These are phyloP conservation scores for Magnusiomyces sp. DNA, from an alignment of 1,139 yeast genomes.

Conservation along the genomic window DNA sequence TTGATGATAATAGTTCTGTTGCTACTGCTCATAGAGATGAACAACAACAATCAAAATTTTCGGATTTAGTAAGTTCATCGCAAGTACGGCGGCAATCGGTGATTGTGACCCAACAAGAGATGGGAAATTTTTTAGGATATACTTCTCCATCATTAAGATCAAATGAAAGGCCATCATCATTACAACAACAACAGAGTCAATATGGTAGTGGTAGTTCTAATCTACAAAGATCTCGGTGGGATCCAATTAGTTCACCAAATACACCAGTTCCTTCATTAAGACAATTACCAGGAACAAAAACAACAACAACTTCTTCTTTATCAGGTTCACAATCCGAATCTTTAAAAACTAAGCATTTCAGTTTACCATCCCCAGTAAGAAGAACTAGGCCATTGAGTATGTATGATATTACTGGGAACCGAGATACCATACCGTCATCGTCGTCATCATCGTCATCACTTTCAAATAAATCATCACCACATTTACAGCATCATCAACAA, in stretches of 20 bases:
- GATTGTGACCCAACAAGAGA: not conserved
- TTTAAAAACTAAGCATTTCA: not conserved
- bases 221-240: not conserved
- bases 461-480: too few relatives aligned
- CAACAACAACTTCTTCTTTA: not conserved
- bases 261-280: not conserved
- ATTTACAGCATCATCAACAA: too few relatives aligned
- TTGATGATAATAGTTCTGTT: not conserved
- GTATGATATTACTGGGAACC: not conserved
- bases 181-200: too few relatives aligned
- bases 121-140: not conserved
- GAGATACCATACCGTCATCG: too few relatives aligned
- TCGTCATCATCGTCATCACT: too few relatives aligned
- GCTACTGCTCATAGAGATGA: not conserved
- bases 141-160: not conserved
- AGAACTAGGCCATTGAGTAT: not conserved
- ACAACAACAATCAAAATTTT: too few relatives aligned
- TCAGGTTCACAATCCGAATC: not conserved
- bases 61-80: not conserved
- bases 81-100: not conserved
- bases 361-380: not conserved
- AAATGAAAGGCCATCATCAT: not conserved
- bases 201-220: too few relatives aligned
- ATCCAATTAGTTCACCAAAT: not conserved
- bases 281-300: not conserved